Conservation (phyloP, 306 rosid genomes). For the Ceratonia siliqua region DNA sequence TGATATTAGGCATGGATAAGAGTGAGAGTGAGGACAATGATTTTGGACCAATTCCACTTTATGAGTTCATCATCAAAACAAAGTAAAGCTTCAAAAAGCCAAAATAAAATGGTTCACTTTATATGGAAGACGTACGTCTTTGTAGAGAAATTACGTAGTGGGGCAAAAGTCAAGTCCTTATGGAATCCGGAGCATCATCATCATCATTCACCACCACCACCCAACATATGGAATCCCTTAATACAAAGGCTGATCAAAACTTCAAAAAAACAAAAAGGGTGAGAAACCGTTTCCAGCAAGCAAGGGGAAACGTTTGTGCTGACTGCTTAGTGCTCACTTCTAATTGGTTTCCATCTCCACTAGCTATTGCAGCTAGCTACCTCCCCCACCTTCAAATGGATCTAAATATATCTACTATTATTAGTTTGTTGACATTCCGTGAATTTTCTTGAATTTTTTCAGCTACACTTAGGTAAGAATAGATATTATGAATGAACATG, state of each 20-base stretch:
- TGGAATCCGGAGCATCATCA: neutral
- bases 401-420: too few species aligned
- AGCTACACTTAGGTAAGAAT: too few species aligned
- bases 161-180: neutral
- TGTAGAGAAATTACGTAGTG: neutral
- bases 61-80: neutral
- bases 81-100: slow-evolving; percentile 10
- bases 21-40: slow-evolving; percentile 29
- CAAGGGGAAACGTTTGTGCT: neutral
- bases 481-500: too few species aligned
- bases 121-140: slow-evolving; percentile 2
- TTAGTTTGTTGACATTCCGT: neutral
- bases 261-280: neutral
- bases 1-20: slow-evolving; percentile 15
- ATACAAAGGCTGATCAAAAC: neutral
- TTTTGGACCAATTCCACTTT: slow-evolving; percentile 20
- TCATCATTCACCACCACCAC: slow-evolving; percentile 4
- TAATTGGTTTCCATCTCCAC: too few species aligned
- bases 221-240: neutral
- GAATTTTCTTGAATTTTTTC: neutral
- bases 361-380: too few species aligned
- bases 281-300: neutral
- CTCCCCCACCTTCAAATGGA: too few species aligned
- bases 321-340: too few species aligned
- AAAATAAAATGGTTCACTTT: slow-evolving; percentile 26